Evolutionary conservation across 345 rosid species (phyloP).

Genomic region (Euphorbia tirucalli): DNA sequence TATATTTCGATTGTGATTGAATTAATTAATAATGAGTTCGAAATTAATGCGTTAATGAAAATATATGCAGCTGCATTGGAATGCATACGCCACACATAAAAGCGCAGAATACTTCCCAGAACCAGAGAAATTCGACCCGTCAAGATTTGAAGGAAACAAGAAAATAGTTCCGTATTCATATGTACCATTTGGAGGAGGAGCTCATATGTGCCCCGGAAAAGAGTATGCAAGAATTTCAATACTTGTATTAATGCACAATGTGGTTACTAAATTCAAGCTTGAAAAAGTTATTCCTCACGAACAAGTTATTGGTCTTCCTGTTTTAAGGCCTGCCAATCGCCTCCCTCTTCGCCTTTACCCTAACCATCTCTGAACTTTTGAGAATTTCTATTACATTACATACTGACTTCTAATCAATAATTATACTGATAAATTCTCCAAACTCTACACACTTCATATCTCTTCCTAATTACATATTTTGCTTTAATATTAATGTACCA

Average conservation of each 20-base stretch:
- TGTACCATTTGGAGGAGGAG: conserved; percentile 23
- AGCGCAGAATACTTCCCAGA: conserved; percentile 11
- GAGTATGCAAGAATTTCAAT: conserved; percentile 20
- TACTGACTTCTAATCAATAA: too few relatives aligned
- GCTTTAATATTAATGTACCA: too few relatives aligned
- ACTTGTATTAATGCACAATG: conserved; percentile 17
- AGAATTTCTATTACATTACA: too few relatives aligned
- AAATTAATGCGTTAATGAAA: not conserved
- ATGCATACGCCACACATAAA: conserved; percentile 13
- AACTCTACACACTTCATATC: too few relatives aligned
- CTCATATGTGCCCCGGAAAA: conserved; percentile 24
- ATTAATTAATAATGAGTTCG: not conserved
- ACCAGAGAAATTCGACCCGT: conserved; percentile 13
- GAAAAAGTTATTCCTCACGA: conserved; percentile 19
- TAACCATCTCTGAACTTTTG: not conserved
- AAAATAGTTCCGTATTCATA: conserved; percentile 16
- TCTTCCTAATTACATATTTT: too few relatives aligned
- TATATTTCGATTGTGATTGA: not conserved
- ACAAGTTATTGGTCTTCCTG: conserved; percentile 11
- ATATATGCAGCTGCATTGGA: conserved; percentile 12
- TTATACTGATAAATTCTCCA: too few relatives aligned
- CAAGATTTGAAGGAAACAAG: conserved; percentile 14
- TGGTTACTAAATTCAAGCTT: conserved; percentile 15
- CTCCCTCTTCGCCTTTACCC: conserved; percentile 12
- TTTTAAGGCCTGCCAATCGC: conserved; percentile 16